Evolutionary conservation across 805 yeast species (phyloP).

Genomic region (Metschnikowia similis): DNA sequence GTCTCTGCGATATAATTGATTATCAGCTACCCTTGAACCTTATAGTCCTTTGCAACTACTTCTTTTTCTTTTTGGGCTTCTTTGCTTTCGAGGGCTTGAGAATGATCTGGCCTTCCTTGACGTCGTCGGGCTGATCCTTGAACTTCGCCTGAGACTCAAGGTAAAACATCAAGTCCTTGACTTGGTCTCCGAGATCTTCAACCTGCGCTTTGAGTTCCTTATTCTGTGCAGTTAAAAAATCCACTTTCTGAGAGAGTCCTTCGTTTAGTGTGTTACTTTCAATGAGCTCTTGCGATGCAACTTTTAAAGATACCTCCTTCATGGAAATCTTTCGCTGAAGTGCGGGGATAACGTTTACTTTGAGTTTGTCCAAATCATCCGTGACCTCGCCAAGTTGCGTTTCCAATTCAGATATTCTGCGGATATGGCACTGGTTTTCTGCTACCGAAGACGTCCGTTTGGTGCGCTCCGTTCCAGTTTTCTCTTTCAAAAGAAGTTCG

Average conservation of each 20-base stretch:
- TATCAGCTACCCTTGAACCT: background rate
- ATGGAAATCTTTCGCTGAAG: conserved; percentile 27
- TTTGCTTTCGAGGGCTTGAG: conserved; percentile 25
- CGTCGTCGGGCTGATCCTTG: conserved; percentile 66
- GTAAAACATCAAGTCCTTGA: conserved; percentile 75
- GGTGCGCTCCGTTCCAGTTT: conserved; percentile 9
- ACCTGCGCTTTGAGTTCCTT: conserved; percentile 35
- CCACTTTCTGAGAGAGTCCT: conserved; percentile 37
- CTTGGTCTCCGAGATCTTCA: conserved; percentile 55
- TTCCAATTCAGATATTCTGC: conserved; percentile 22
- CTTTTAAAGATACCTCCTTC: conserved; percentile 27
- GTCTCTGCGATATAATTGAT: background rate
- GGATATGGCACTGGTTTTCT: conserved; percentile 2
- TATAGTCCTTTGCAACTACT: background rate
- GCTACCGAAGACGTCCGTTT: conserved; percentile 13
- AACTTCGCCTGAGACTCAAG: conserved; percentile 70
- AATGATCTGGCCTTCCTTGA: conserved; percentile 64
- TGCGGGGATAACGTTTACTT: conserved; percentile 28
- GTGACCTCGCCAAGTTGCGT: conserved; percentile 17
- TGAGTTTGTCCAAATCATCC: conserved; percentile 18
- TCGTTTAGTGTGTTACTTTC: conserved; percentile 33
- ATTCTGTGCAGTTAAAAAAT: conserved; percentile 25
- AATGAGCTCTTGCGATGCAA: conserved; percentile 29
- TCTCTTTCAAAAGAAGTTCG: conserved; percentile 43
- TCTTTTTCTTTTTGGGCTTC: conserved; percentile 10